Evolutionary conservation across 1,284 basidiomycete genomes (phyloP).

Genomic region (Vanrija sp.): DNA sequence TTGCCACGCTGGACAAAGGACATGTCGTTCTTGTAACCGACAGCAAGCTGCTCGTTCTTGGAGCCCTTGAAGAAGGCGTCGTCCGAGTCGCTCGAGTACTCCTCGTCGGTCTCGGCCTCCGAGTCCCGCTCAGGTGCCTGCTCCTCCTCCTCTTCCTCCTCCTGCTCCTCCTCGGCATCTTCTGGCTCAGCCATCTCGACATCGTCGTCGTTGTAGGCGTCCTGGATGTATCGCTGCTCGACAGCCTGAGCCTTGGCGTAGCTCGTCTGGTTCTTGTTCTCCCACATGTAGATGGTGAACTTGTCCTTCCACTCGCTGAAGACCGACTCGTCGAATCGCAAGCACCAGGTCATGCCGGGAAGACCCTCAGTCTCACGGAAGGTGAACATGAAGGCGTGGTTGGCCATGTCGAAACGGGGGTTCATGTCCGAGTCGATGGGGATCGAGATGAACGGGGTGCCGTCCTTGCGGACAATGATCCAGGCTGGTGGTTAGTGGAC

Average conservation of each 20-base stretch:
- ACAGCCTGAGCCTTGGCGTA: slow-evolving; percentile 82
- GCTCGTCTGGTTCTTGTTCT: slow-evolving; percentile 67
- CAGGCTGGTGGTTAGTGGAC: slow-evolving; percentile 31
- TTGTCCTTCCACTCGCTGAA: slow-evolving; percentile 64
- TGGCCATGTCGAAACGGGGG: slow-evolving; percentile 54
- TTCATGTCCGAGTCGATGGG: slow-evolving; percentile 55
- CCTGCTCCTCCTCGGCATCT: slow-evolving; percentile 35
- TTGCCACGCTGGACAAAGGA: slow-evolving; percentile 94
- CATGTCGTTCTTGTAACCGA: slow-evolving; percentile 93
- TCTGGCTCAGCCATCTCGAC: slow-evolving; percentile 74
- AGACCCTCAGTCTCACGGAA: slow-evolving; percentile 54
- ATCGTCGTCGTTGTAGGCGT: slow-evolving; percentile 71
- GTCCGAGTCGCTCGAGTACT: slow-evolving; percentile 57
- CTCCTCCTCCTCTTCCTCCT: slow-evolving; percentile 52
- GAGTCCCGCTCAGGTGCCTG: slow-evolving; percentile 55
- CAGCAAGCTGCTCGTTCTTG: slow-evolving; percentile 85
- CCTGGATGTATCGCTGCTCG: slow-evolving; percentile 60
- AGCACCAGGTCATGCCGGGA: slow-evolving; percentile 72
- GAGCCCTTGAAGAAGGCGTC: slow-evolving; percentile 49
- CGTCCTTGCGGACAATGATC: slow-evolving; percentile 44
- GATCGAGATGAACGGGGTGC: slow-evolving; percentile 45
- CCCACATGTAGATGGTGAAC: slow-evolving; percentile 75
- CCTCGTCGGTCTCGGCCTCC: slow-evolving; percentile 63
- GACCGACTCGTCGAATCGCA: slow-evolving; percentile 62
- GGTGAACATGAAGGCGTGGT: slow-evolving; percentile 65